Conservation (phyloP, 2,329 filamentous ascomycete species). For the Ophiostoma angusticollis region DNA sequence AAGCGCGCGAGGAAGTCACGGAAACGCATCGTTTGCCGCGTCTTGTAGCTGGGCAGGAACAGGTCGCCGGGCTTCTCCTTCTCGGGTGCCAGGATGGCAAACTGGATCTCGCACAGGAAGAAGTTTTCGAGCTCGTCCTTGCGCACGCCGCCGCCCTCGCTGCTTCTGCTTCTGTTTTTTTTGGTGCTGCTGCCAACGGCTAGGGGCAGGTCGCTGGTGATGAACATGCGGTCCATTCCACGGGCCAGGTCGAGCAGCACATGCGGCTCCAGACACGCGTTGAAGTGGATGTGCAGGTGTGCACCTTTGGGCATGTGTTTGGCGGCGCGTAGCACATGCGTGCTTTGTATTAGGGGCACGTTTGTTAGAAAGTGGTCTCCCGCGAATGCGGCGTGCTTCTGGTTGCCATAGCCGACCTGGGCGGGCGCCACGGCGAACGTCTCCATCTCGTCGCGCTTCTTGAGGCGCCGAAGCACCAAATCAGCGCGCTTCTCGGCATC, state of each 20-base stretch:
- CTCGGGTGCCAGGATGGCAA: slow-evolving; percentile 34
- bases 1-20: slow-evolving; percentile 27
- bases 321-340: slow-evolving; percentile 44
- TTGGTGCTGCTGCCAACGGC: slow-evolving; percentile 21
- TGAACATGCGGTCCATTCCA: slow-evolving; percentile 53
- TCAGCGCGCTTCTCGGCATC: slow-evolving; percentile 26
- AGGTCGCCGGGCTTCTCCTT: slow-evolving; percentile 27
- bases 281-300: slow-evolving; percentile 67
- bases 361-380: slow-evolving; percentile 49
- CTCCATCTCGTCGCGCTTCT: slow-evolving; percentile 21
- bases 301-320: slow-evolving; percentile 55
- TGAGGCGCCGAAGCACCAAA: slow-evolving; percentile 27
- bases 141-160: not conserved
- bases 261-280: slow-evolving; percentile 52
- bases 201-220: slow-evolving; percentile 47
- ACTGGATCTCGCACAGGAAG: slow-evolving; percentile 46
- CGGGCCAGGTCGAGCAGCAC: slow-evolving; percentile 44
- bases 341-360: slow-evolving; percentile 38
- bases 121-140: slow-evolving; percentile 25
- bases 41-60: slow-evolving; percentile 36
- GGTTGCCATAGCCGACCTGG: slow-evolving; percentile 27
- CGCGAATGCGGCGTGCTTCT: slow-evolving; percentile 31
- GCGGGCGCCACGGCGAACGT: slow-evolving; percentile 24
- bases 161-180: too few species aligned
- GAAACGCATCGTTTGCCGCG: slow-evolving; percentile 30